A percentile compares a stretch with the other conserved stretches of the same genome.
phyloP scores from a whole-genome alignment of 768 basidiomycete genomes.

The Boletus pseudopeckii region DNA sequence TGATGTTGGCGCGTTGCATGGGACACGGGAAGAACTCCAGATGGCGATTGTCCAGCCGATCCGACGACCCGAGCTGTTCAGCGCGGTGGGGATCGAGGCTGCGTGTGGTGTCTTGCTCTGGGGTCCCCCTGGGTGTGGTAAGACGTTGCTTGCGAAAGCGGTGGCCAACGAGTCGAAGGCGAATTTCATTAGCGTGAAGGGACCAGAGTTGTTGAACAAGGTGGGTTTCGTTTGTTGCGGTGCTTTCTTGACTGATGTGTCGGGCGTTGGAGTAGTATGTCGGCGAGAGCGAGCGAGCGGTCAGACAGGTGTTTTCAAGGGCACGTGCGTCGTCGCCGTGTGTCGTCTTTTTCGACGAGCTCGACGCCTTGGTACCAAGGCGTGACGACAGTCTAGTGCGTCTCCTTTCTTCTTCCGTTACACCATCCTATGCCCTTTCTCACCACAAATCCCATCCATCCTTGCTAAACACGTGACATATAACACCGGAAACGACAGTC shows the following conservation, averaged over 20 bases:
- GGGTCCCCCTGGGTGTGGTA: conserved; percentile 99
- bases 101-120: conserved; percentile 95
- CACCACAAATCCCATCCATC: not conserved
- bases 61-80: conserved; percentile 83
- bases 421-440: not conserved
- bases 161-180: conserved; percentile 95
- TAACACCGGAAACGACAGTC: conserved; percentile 40
- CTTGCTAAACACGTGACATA: not conserved
- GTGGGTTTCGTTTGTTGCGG: conserved; percentile 38
- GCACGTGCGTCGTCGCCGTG: conserved; percentile 93
- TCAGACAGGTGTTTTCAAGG: conserved; percentile 90
- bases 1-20: conserved; percentile 89
- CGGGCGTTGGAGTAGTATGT: conserved; percentile 65
- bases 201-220: conserved; percentile 96
- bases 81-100: conserved; percentile 82
- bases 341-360: conserved; percentile 93
- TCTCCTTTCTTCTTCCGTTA: not conserved
- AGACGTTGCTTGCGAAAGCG: conserved; percentile 96
- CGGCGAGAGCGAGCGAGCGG: conserved; percentile 93
- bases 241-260: not conserved
- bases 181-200: conserved; percentile 98
- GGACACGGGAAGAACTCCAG: conserved; percentile 84
- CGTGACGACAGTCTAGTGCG: conserved; percentile 85
- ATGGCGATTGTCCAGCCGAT: conserved; percentile 99
- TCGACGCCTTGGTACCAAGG: conserved; percentile 88